Evolutionary conservation across 352 stramenopile species (phyloP).

Genomic region (Blastocystis hominis): DNA sequence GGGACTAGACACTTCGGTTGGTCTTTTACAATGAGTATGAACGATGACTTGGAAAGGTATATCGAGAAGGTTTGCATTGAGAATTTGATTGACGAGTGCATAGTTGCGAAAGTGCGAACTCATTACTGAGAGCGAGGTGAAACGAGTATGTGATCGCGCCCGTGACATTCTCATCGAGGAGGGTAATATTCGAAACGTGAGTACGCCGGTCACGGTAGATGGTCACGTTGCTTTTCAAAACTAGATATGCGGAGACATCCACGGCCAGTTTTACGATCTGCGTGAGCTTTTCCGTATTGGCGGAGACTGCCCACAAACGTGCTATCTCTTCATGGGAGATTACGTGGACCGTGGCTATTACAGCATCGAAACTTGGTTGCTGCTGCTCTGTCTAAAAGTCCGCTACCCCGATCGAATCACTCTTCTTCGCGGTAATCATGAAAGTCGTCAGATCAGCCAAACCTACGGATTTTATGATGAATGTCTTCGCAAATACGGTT

Average conservation of each 20-base stretch:
- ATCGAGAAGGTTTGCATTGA: neutral
- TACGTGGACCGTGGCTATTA: conserved; percentile 99
- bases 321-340: conserved; percentile 99
- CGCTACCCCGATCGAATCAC: conserved; percentile 96
- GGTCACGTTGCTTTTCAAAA: neutral
- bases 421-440: conserved; percentile 96
- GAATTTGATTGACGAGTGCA: neutral
- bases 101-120: conserved; percentile 79
- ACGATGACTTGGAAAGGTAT: neutral
- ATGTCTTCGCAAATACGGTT: conserved; percentile 91
- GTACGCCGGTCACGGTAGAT: conserved; percentile 91
- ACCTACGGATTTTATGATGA: conserved; percentile 99
- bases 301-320: conserved; percentile 90
- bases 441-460: conserved; percentile 93
- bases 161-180: conserved; percentile 97
- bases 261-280: conserved; percentile 98
- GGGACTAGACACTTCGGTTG: neutral
- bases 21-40: neutral
- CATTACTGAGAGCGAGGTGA: conserved; percentile 92
- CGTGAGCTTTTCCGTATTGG: conserved; percentile 89
- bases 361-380: conserved; percentile 94
- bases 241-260: conserved; percentile 97
- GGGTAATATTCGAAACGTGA: conserved; percentile 94
- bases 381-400: conserved; percentile 94
- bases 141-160: conserved; percentile 88